These are phyloP conservation scores for rapeseed (Brassica napus) DNA, from an alignment of 345 rosid species.

Conservation along the genomic window Da-Ae NC_063452.1:44062001-44062500, in stretches of 20 bases:
- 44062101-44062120: background rate
- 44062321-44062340: too few species aligned
- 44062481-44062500: too few species aligned
- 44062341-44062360: too few species aligned
- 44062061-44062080: background rate
- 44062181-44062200: background rate
- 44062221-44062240: background rate
- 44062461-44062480: too few species aligned
- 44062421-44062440: too few species aligned
- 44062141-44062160: too few species aligned
- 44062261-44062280: background rate
- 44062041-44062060: slow-evolving; percentile 15
- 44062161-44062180: background rate
- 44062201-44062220: background rate
- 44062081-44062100: background rate
- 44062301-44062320: too few species aligned
- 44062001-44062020: slow-evolving; percentile 9
- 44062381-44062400: too few species aligned
- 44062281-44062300: background rate
- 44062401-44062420: too few species aligned
- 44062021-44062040: slow-evolving; percentile 6
- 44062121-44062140: too few species aligned
- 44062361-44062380: too few species aligned
- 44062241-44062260: background rate
- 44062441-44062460: too few species aligned